Evolutionary conservation across 1,284 basidiomycete species (phyloP).

Genomic region (Papiliotrema terrestris): DNA sequence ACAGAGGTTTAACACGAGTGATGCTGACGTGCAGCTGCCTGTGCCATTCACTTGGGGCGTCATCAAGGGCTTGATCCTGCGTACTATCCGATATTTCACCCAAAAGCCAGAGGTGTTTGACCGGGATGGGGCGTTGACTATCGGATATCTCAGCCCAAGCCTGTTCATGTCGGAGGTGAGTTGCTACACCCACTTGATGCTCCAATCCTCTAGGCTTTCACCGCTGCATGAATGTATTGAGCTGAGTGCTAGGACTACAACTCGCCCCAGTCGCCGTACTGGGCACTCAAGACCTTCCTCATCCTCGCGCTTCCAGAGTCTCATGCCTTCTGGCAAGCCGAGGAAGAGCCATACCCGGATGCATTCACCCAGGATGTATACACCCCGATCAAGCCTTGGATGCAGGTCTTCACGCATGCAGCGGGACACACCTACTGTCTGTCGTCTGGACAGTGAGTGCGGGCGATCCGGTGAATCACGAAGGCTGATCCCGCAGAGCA

Average conservation of each 20-base stretch:
- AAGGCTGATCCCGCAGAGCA: no score
- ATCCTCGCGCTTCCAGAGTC: conserved; percentile 59
- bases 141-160: conserved; percentile 67
- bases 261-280: conserved; percentile 60
- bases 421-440: conserved; percentile 22
- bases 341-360: conserved; percentile 49
- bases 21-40: conserved; percentile 51
- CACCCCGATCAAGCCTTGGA: conserved; percentile 20
- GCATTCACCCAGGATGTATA: conserved; percentile 8
- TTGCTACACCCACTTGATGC: background rate
- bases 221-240: no score
- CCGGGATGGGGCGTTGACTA: conserved; percentile 63
- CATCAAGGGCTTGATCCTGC: conserved; percentile 65
- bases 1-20: conserved; percentile 27
- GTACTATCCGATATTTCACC: conserved; percentile 68
- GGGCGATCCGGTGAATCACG: no score
- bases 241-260: conserved; percentile 24
- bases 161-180: conserved; percentile 69
- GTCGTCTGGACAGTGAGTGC: conserved; percentile 16
- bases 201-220: no score
- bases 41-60: conserved; percentile 64
- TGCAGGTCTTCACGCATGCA: conserved; percentile 23
- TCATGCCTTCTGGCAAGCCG: conserved; percentile 65
- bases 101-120: conserved; percentile 54
- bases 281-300: conserved; percentile 72